Percentiles rank a stretch among this genome's conserved stretches.
Conservation (phyloP, 257 asterid genomes). For the Solanum bulbocastanum region DNA sequence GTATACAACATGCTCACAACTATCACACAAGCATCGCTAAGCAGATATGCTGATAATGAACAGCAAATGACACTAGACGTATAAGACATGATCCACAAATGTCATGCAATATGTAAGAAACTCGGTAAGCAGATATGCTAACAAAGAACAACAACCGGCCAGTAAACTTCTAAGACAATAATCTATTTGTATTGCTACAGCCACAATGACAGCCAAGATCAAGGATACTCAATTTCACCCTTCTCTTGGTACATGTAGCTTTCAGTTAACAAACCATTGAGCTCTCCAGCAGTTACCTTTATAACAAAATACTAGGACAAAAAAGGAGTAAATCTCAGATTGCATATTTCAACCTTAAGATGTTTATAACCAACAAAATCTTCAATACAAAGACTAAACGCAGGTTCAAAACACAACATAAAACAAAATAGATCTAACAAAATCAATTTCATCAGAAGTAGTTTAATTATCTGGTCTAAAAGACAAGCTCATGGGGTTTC, state of each 20-base stretch:
- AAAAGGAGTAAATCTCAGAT: neutral
- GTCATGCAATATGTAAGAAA: neutral
- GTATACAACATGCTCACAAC: neutral
- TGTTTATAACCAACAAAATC: neutral
- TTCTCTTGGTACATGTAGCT: neutral
- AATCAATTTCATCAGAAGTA: neutral
- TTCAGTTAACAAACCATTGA: neutral
- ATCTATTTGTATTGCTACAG: constrained; percentile 7
- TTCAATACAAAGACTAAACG: neutral
- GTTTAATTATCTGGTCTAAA: neutral
- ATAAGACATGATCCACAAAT: neutral
- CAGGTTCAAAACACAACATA: neutral
- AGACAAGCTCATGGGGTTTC: constrained; percentile 20
- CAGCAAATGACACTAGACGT: neutral
- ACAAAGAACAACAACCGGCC: constrained; percentile 2
- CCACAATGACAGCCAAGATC: constrained; percentile 11
- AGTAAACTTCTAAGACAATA: constrained; percentile 1
- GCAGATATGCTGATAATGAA: neutral
- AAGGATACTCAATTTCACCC: neutral
- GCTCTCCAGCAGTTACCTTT: neutral
- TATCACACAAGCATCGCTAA: neutral
- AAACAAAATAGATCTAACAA: neutral
- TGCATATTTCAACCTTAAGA: neutral
- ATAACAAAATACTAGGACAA: neutral
- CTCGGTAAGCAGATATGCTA: constrained; percentile 11